Base-by-base conservation (phyloP, 352 stramenopile species). In the Phytophthora chlamydospora region DNA sequence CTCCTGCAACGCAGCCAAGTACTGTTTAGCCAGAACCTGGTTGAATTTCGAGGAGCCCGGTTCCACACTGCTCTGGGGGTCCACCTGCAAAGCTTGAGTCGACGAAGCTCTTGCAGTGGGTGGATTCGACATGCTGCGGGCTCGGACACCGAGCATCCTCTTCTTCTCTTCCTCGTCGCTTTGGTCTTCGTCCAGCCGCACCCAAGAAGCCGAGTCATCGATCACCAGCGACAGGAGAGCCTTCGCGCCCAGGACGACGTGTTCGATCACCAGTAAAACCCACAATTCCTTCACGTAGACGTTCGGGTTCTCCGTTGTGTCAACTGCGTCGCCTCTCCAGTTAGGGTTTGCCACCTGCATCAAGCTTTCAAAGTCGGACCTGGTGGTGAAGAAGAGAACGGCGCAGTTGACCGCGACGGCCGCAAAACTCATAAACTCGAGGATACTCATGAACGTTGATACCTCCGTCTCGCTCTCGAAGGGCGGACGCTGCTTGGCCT, bases 381-480 rank as follows among this genome's bases (percentile, higher is more conserved):
- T 70, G 2, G 73, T 82, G 6, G 78, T 90, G 67, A 90, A 88
- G 65, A 87, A 91, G 21, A 93, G 72, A 40, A 93, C 76, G 7
- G 72, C 78, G 41, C 81, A 91, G 45, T 93, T 93, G 62, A 93
- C 81, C 2, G 80, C 75, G 9, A 93, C 78, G 16, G 84, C 84
- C 9, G 84, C 84, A 50, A 96, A 98, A 59, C 91, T 95, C 68
- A 98, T 97, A 42, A 89, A 86, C 65, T 95, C 78, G 29, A 98
- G 71, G 48, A 97, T 89, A 51, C 67, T 86, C 72, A 94, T 94
- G 74, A 97, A 98, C 10, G 92, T 95, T 17, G 88, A 86, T 41
- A 98, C 90, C 62, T 96, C 88, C 3, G 90, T 86, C 42, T 91
- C 82, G 35, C 79, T 91, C 50, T 88, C 75, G 49, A 94, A 93